Base-by-base conservation (phyloP, 2,329 filamentous ascomycete species). In the Penicillium concentricum region DNA sequence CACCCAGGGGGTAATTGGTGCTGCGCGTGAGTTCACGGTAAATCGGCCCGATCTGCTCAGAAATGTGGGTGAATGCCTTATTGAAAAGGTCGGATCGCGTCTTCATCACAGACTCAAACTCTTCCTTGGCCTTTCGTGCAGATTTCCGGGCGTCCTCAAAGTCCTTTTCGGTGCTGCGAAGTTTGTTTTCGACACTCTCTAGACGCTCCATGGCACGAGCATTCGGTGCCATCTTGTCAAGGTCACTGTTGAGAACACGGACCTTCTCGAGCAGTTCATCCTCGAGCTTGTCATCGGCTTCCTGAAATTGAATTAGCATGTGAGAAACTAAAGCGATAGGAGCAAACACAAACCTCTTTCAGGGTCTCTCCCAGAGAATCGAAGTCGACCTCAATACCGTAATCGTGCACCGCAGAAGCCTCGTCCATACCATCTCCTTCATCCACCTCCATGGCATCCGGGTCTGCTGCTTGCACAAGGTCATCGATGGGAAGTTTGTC, bases 161-260 rank as follows among this genome's bases (percentile, higher is more conserved):
- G 66, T 97, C 92, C 66, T 90, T 87, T 67, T 97, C 92, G 1
- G 91, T 93, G 57, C 87, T 84, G 62, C 90, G 87, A 24, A 97
- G 87, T 59, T 92, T 87, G 50, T 86, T 84, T 73, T 96, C 90
- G 9, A 96, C 92, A 22, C 87, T 88, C 70, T 94, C 90, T 5
- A 99, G 82, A 48, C 93, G 90, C 70, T 97, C 92, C 75, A 92
- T 91, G 9, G 93, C 94, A 67, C 93, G 91, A 86, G 96, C 95
- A 74, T 99, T 97, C 26, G 94, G 94, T 60, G 94, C 92, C 74
- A 97, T 87, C 76, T 96, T 96, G 71, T 96, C 92, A 20, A 99
- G 84, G 65, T 96, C 90, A 32, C 83, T 79, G 43, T 87, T 87
- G 10, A 99, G 82, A 28, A 83, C 82, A 20, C 83, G 81, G 62